These are phyloP conservation scores for Claviceps sp. DNA, from an alignment of 2,329 filamentous ascomycete species.

Conservation along the genomic window DNA sequence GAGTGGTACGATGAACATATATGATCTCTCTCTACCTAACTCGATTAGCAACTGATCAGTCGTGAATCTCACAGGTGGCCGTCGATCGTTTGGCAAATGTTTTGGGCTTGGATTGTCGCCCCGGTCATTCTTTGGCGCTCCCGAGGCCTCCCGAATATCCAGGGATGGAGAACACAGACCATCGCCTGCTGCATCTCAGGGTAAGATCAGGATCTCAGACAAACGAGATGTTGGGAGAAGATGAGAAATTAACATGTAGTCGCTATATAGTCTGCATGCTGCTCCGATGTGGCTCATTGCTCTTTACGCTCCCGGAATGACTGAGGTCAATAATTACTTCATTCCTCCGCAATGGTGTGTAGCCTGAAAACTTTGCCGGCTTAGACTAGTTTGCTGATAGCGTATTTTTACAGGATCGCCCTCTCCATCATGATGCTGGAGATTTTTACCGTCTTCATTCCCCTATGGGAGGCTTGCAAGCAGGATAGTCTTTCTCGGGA, in stretches of 20 bases:
- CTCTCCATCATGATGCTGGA: constrained; percentile 50
- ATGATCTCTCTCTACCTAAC: background rate
- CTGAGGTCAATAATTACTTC: constrained; percentile 37
- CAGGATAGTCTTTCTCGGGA: constrained; percentile 32
- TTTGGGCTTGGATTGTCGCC: constrained; percentile 50
- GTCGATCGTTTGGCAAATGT: constrained; percentile 49
- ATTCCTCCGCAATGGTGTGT: constrained; percentile 49
- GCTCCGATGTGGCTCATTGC: constrained; percentile 56
- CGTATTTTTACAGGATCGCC: constrained; percentile 29
- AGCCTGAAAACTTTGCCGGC: constrained; percentile 8
- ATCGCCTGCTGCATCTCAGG: constrained; percentile 35
- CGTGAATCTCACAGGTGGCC: constrained; percentile 33
- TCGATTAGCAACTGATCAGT: background rate
- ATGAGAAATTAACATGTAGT: background rate
- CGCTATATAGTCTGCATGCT: constrained; percentile 38
- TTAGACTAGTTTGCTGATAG: background rate
- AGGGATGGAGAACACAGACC: constrained; percentile 53
- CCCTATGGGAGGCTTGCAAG: constrained; percentile 41
- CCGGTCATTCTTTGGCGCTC: constrained; percentile 49
- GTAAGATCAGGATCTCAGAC: constrained; percentile 15
- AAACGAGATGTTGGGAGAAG: background rate
- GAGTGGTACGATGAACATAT: constrained; percentile 40
- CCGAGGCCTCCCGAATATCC: constrained; percentile 47
- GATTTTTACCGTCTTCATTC: constrained; percentile 49
- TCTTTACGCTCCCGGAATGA: constrained; percentile 37